Conservation (phyloP, 108 stramenopile species). For the Cyclostephanos tholiformis region DNA sequence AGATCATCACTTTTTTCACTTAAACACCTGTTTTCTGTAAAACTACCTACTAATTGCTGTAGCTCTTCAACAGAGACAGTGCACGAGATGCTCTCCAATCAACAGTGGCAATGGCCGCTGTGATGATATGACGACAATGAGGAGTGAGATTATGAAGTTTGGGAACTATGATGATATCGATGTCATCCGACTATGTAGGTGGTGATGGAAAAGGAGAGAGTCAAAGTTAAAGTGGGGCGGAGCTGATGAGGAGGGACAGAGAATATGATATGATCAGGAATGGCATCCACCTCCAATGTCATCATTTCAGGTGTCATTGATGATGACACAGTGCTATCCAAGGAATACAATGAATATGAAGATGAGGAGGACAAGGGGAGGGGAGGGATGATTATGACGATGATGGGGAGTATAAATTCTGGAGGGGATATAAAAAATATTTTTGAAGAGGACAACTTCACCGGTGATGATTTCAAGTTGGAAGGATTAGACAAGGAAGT, state of each 20-base stretch:
- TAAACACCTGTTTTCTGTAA: no score
- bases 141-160: no score
- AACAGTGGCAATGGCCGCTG: no score
- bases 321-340: slow-evolving; percentile 2
- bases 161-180: no score
- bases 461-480: neutral
- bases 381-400: neutral
- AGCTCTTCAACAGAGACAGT: no score
- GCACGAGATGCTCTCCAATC: no score
- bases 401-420: slow-evolving; percentile 5
- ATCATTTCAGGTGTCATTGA: slow-evolving; percentile 16
- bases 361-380: neutral
- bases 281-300: slow-evolving; percentile 3
- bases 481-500: slow-evolving; percentile 30
- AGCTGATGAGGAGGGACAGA: neutral
- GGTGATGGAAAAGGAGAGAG: no score
- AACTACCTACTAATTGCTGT: no score
- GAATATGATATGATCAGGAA: neutral
- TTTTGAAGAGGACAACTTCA: neutral
- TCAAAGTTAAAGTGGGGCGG: no score
- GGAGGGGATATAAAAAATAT: slow-evolving; percentile 2
- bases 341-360: slow-evolving; percentile 1
- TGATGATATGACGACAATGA: no score
- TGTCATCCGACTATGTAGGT: no score
- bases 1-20: no score